Evolutionary conservation across 352 stramenopile genomes (phyloP).

Genomic region (Pythium graminicola): DNA sequence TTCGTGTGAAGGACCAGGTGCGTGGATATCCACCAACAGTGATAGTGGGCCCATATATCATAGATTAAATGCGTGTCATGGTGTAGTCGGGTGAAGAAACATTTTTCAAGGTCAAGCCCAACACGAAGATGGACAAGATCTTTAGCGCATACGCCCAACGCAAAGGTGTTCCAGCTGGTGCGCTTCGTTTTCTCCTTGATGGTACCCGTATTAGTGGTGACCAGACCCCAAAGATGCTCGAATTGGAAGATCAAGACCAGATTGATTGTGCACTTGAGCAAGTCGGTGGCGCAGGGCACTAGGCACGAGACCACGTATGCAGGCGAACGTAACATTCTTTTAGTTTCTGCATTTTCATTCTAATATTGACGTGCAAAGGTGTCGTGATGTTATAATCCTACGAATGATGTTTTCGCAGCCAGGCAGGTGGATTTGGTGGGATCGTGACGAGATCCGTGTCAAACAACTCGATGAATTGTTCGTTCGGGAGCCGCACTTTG

Average conservation of each 20-base stretch:
- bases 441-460: conserved; percentile 90
- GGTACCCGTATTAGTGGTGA: conserved; percentile 93
- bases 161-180: conserved; percentile 87
- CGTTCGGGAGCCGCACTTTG: conserved; percentile 77
- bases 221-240: conserved; percentile 94
- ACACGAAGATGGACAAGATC: conserved; percentile 98
- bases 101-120: conserved; percentile 99
- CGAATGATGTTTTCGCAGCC: conserved; percentile 53
- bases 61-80: too few relatives aligned
- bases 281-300: conserved; percentile 52
- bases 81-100: conserved; percentile 91
- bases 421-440: conserved; percentile 62
- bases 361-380: conserved; percentile 19
- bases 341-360: conserved; percentile 13
- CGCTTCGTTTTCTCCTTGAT: conserved; percentile 95
- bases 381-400: conserved; percentile 3
- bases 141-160: conserved; percentile 95
- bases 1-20: conserved; percentile 83
- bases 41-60: too few relatives aligned
- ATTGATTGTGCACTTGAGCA: conserved; percentile 96
- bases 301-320: conserved; percentile 17
- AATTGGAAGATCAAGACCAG: conserved; percentile 97
- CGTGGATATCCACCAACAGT: neutral
- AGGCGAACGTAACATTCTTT: conserved; percentile 2
- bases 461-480: conserved; percentile 91